Evolutionary conservation across 768 basidiomycete genomes (phyloP).

Genomic region (Hygrophoropsis aurantiaca): DNA sequence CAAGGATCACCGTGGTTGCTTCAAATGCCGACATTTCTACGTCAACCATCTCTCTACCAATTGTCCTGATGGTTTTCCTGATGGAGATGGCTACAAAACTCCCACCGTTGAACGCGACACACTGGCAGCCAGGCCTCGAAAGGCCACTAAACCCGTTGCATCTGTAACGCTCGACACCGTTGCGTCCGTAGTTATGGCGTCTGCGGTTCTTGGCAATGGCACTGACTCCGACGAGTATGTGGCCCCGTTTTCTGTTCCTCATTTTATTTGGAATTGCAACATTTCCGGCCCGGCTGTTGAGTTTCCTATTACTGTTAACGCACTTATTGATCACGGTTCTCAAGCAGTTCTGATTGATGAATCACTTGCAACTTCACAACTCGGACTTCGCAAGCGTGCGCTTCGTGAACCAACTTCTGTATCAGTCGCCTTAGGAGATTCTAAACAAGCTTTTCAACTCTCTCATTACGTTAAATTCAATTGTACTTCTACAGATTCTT

Average conservation of each 20-base stretch:
- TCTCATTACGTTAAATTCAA: constrained; percentile 14
- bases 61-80: constrained; percentile 21
- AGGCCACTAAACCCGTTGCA: neutral
- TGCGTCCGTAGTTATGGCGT: constrained; percentile 2
- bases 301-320: constrained; percentile 3
- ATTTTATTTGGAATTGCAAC: constrained; percentile 12
- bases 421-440: constrained; percentile 3
- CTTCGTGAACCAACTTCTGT: constrained; percentile 5
- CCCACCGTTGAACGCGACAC: constrained; percentile 7
- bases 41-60: constrained; percentile 9
- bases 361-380: constrained; percentile 14
- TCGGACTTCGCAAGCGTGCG: neutral
- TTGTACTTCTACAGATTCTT: constrained; percentile 4
- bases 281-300: constrained; percentile 1
- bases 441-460: neutral
- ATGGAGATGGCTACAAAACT: constrained; percentile 11
- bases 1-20: constrained; percentile 16
- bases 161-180: constrained; percentile 1
- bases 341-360: constrained; percentile 31
- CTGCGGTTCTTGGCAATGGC: constrained; percentile 6
- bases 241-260: neutral
- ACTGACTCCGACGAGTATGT: constrained; percentile 7
- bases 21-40: constrained; percentile 20
- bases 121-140: too few relatives aligned
- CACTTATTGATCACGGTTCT: constrained; percentile 30